These are phyloP conservation scores for Telfairia occidentalis DNA, from an alignment of 331 rosid species.

Conservation along the genomic window DNA sequence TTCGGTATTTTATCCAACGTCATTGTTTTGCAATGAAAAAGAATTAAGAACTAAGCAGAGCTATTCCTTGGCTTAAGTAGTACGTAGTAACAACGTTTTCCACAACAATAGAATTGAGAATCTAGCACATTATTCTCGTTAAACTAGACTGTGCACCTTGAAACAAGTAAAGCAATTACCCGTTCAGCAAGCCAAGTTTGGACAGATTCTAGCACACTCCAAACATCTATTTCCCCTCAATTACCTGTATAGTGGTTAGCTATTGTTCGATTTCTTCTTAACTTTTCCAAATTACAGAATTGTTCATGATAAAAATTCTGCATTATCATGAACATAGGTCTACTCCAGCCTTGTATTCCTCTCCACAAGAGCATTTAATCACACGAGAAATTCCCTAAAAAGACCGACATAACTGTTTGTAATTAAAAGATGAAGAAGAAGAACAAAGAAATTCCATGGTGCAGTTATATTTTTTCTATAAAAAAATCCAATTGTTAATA, in stretches of 20 bases:
- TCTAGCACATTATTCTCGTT: not conserved
- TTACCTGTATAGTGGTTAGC: not conserved
- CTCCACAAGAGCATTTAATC: constrained; percentile 69
- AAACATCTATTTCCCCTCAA: not conserved
- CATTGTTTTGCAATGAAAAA: not conserved
- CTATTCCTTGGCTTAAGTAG: not conserved
- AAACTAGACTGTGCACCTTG: not conserved
- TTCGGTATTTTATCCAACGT: not conserved
- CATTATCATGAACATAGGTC: constrained; percentile 17
- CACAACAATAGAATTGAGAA: not conserved
- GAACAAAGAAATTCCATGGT: not conserved
- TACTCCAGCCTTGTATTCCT: constrained; percentile 46
- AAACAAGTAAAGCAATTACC: not conserved
- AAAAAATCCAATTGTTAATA: not conserved
- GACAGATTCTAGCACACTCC: not conserved
- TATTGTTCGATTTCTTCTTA: not conserved
- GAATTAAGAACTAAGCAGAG: not conserved
- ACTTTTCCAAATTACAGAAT: not conserved
- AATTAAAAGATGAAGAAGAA: not conserved
- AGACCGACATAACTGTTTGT: not conserved
- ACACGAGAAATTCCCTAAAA: constrained; percentile 54
- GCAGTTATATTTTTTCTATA: not conserved
- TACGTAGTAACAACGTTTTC: not conserved
- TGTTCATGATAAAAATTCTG: not conserved
- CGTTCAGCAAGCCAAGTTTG: not conserved